Percentiles rank a stretch among this genome's conserved stretches.
Conservation (phyloP, 2,329 filamentous ascomycete genomes). For the Pseudogymnoascus sp. region DNA sequence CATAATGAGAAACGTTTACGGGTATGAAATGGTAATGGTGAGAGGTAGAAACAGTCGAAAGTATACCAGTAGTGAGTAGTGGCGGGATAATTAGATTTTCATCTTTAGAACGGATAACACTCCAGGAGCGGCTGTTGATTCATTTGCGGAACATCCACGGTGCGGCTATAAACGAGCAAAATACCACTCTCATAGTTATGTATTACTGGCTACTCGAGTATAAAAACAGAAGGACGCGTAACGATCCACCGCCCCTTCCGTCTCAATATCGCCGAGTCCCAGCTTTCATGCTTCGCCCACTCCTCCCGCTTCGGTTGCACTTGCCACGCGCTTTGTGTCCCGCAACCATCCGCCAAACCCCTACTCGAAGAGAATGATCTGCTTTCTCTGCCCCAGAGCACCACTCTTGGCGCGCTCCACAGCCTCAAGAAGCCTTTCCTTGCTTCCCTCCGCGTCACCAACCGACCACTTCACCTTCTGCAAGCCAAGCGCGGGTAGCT, state of each 20-base stretch:
- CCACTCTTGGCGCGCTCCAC: background rate
- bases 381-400: background rate
- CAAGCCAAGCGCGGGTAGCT: background rate
- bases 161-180: background rate
- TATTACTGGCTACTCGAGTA: background rate
- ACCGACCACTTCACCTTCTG: background rate
- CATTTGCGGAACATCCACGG: background rate
- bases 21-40: background rate
- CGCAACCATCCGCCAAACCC: background rate
- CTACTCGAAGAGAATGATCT: slow-evolving; percentile 5
- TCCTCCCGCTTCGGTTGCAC: background rate
- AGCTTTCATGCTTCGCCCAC: background rate
- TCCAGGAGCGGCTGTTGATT: background rate
- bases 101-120: background rate
- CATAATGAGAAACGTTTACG: background rate
- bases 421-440: background rate
- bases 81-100: background rate
- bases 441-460: background rate
- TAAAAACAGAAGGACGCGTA: background rate
- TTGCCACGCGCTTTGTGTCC: background rate
- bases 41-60: background rate
- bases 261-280: background rate
- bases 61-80: background rate
- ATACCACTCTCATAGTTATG: background rate
- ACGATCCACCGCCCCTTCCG: background rate